These are phyloP conservation scores for Pythium dissotocum DNA, from an alignment of 352 stramenopile genomes.

Conservation along the genomic window DNA sequence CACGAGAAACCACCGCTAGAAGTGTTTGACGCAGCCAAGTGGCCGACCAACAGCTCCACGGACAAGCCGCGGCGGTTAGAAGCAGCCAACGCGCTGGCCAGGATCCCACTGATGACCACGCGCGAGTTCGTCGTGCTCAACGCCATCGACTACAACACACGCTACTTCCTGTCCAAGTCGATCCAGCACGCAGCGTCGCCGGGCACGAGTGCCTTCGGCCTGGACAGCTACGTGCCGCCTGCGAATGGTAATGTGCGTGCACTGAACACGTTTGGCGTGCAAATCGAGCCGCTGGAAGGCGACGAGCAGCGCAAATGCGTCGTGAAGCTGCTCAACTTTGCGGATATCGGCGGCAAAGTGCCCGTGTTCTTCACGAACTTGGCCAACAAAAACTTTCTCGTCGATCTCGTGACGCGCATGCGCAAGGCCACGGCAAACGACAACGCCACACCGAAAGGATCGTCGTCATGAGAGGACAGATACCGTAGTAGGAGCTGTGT, in stretches of 20 bases:
- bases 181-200: conserved; percentile 21
- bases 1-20: conserved; percentile 32
- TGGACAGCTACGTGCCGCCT: background rate
- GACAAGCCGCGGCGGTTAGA: conserved; percentile 18
- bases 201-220: conserved; percentile 12
- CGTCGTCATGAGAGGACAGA: too few relatives aligned
- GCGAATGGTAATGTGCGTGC: conserved; percentile 16
- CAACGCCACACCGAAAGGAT: too few relatives aligned
- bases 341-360: conserved; percentile 17
- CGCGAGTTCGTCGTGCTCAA: conserved; percentile 39
- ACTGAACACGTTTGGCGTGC: conserved; percentile 24
- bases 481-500: too few relatives aligned
- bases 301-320: conserved; percentile 10
- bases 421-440: conserved; percentile 24
- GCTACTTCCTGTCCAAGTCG: conserved; percentile 28
- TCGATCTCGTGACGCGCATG: conserved; percentile 27
- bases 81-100: conserved; percentile 17
- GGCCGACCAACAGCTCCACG: conserved; percentile 9
- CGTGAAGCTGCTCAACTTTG: conserved; percentile 24
- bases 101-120: conserved; percentile 25
- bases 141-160: conserved; percentile 21
- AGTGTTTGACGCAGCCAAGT: conserved; percentile 22
- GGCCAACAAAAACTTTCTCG: conserved; percentile 25
- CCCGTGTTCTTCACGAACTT: conserved; percentile 19
- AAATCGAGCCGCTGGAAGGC: conserved; percentile 16